phyloP scores from a whole-genome alignment of 176 grass and related monocot genomes.

The Dendrocalamus sinicus region DNA sequence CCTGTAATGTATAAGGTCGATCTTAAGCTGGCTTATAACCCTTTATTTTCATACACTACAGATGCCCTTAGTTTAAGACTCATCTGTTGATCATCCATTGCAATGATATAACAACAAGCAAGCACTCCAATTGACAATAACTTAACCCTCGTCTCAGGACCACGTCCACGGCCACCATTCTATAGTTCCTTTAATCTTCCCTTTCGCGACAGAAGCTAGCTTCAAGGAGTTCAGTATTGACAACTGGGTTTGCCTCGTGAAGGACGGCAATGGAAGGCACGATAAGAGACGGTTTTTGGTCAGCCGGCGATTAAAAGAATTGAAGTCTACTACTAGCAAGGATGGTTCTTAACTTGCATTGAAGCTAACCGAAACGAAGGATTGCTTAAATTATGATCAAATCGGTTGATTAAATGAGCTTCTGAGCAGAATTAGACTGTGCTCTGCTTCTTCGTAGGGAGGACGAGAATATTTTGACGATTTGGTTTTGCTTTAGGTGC shows the following conservation, averaged over 20 bases:
- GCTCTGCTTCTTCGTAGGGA: not conserved
- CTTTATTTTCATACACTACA: no score
- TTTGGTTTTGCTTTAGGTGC: not conserved
- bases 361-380: not conserved
- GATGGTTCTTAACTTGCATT: not conserved
- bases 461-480: constrained; percentile 5
- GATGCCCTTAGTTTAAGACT: not conserved
- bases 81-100: not conserved
- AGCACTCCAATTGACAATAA: not conserved
- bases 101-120: constrained; percentile 18
- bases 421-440: not conserved
- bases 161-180: constrained; percentile 14
- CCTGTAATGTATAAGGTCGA: no score
- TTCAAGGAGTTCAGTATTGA: not conserved
- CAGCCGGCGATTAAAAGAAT: not conserved
- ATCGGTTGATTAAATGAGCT: not conserved
- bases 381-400: not conserved
- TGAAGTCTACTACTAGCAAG: not conserved
- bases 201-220: not conserved
- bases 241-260: constrained; percentile 16
- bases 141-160: constrained; percentile 12
- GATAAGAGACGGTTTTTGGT: not conserved
- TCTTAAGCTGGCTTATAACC: no score
- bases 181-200: not conserved
- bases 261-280: constrained; percentile 29